Evolutionary conservation across 306 rosid species (phyloP).

Genomic region (Dalbergia oliveri): DNA sequence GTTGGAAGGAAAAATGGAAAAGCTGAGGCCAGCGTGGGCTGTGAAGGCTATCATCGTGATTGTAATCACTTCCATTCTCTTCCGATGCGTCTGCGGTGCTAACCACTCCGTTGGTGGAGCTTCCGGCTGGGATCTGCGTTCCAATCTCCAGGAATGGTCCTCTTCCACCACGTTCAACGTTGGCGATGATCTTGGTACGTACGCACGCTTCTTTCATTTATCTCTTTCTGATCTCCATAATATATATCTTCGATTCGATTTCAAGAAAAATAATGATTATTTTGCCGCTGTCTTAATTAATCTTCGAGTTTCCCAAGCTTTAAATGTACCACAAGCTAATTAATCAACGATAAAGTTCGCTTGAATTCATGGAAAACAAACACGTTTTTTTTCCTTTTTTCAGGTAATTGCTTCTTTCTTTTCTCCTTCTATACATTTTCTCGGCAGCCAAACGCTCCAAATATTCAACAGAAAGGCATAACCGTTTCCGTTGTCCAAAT

Average conservation of each 20-base stretch:
- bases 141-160: conserved; percentile 69
- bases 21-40: conserved; percentile 60
- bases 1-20: conserved; percentile 53
- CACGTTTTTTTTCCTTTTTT: background rate
- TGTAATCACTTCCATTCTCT: conserved; percentile 58
- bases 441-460: conserved; percentile 28
- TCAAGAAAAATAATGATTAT: background rate
- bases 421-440: background rate
- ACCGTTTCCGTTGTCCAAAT: conserved; percentile 8
- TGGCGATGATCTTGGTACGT: conserved; percentile 74
- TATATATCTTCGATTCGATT: background rate
- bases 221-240: background rate
- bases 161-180: conserved; percentile 55
- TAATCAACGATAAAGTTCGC: background rate
- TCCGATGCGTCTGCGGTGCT: conserved; percentile 64
- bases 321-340: background rate
- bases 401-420: background rate
- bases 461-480: background rate
- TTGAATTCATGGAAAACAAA: conserved; percentile 15
- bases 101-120: conserved; percentile 75
- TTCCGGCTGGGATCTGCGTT: conserved; percentile 79
- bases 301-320: conserved; percentile 13
- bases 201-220: background rate
- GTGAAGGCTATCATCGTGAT: conserved; percentile 61
- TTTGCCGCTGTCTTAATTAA: background rate